phyloP scores from a whole-genome alignment of 495 filamentous ascomycete species.

The Hypoxylon crocopeplum region DNA sequence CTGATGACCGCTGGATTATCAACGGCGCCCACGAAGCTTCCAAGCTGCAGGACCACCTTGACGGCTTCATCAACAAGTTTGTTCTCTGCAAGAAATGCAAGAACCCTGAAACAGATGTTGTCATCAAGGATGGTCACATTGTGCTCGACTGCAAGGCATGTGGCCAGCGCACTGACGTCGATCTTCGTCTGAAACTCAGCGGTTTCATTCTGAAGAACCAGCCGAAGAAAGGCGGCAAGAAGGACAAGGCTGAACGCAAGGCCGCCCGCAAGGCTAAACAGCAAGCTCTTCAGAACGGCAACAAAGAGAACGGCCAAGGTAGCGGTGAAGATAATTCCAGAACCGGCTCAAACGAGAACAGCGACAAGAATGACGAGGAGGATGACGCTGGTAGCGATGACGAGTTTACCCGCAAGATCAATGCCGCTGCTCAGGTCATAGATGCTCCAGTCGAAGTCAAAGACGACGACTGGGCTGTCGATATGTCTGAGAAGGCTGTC shows the following conservation, averaged over 20 bases:
- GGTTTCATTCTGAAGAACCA: conserved; percentile 97
- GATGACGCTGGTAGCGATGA: conserved; percentile 82
- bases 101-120: conserved; percentile 96
- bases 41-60: conserved; percentile 98
- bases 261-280: conserved; percentile 84
- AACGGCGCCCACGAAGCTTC: conserved; percentile 94
- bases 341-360: conserved; percentile 71
- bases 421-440: conserved; percentile 78
- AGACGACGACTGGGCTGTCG: conserved; percentile 92
- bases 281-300: conserved; percentile 69
- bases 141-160: conserved; percentile 97
- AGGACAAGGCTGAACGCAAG: conserved; percentile 92
- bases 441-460: conserved; percentile 68
- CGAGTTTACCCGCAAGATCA: conserved; percentile 90
- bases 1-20: conserved; percentile 99
- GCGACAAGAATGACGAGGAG: conserved; percentile 57
- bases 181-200: conserved; percentile 92
- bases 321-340: conserved; percentile 77
- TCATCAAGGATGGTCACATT: conserved; percentile 91
- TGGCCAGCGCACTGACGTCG: conserved; percentile 88
- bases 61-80: conserved; percentile 97
- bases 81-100: conserved; percentile 99
- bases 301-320: conserved; percentile 61
- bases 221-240: conserved; percentile 81
- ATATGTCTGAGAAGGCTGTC: conserved; percentile 93